These are phyloP conservation scores for Saccharomyces jurei DNA, from an alignment of 805 yeast genomes.

Conservation along the genomic window DNA sequence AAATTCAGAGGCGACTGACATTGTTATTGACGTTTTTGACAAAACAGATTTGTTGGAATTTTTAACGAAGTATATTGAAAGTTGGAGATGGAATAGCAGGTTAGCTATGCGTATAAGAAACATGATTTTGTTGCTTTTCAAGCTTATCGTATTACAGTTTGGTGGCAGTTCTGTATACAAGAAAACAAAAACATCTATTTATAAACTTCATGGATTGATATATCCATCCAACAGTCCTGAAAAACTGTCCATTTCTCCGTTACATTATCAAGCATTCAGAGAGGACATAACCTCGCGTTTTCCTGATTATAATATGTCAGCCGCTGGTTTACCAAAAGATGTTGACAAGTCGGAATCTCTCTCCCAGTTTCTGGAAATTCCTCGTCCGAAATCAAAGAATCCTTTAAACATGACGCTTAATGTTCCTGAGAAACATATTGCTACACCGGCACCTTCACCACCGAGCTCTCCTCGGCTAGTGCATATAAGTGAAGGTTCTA, in stretches of 20 bases:
- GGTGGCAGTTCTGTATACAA: slow-evolving; percentile 44
- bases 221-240: slow-evolving; percentile 19
- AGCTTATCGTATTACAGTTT: slow-evolving; percentile 48
- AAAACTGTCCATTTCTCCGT: slow-evolving; percentile 55
- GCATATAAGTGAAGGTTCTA: slow-evolving; percentile 22
- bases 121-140: slow-evolving; percentile 45
- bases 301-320: slow-evolving; percentile 58
- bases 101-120: slow-evolving; percentile 45
- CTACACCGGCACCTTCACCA: slow-evolving; percentile 88
- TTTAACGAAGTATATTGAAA: slow-evolving; percentile 46
- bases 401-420: slow-evolving; percentile 24
- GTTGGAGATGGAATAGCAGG: slow-evolving; percentile 55
- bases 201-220: slow-evolving; percentile 33
- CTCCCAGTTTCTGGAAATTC: slow-evolving; percentile 51
- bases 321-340: slow-evolving; percentile 38
- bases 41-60: slow-evolving; percentile 33
- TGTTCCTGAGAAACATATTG: slow-evolving; percentile 37
- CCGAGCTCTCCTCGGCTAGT: slow-evolving; percentile 41
- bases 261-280: slow-evolving; percentile 76
- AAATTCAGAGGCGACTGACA: background rate
- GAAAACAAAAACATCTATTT: slow-evolving; percentile 40
- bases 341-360: slow-evolving; percentile 45
- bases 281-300: slow-evolving; percentile 68
- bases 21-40: slow-evolving; percentile 11
- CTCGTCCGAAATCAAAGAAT: slow-evolving; percentile 38